Evolutionary conservation across 2,329 filamentous ascomycete species (phyloP).

Genomic region (Neonectria coccinea): DNA sequence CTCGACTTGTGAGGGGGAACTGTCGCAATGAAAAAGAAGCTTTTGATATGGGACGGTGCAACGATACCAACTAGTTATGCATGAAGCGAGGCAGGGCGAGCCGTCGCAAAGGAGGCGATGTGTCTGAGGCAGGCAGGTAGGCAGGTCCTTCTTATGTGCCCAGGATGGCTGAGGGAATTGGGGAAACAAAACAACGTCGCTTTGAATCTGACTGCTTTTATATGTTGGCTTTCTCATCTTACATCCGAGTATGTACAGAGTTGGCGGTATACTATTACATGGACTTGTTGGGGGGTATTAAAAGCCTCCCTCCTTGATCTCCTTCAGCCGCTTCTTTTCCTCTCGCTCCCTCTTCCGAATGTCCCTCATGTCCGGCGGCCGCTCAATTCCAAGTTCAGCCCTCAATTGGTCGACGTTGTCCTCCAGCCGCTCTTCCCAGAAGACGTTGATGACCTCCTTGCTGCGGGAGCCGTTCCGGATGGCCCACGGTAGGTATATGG

Average conservation of each 20-base stretch:
- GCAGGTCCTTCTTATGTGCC: constrained; percentile 26
- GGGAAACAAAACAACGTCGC: constrained; percentile 22
- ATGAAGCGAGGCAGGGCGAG: constrained; percentile 1
- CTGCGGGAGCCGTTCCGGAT: constrained; percentile 81
- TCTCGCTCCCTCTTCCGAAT: constrained; percentile 78
- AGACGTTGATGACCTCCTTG: constrained; percentile 91
- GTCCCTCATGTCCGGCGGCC: constrained; percentile 84
- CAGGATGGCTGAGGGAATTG: constrained; percentile 5
- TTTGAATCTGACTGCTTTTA: background rate
- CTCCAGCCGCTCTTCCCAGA: constrained; percentile 95
- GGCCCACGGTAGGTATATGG: constrained; percentile 90
- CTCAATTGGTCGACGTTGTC: constrained; percentile 84
- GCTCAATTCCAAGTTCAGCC: constrained; percentile 82
- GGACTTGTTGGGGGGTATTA: constrained; percentile 23
- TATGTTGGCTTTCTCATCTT: constrained; percentile 5
- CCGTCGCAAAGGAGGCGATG: background rate
- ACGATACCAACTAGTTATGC: constrained; percentile 20
- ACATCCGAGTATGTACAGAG: constrained; percentile 29
- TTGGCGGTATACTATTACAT: constrained; percentile 6
- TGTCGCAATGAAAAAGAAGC: background rate
- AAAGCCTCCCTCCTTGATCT: constrained; percentile 42
- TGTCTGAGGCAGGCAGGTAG: constrained; percentile 8
- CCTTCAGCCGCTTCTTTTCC: constrained; percentile 74
- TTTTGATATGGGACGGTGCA: constrained; percentile 11
- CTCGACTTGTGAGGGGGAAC: constrained; percentile 64